Evolutionary conservation across 108 stramenopile genomes (phyloP).

Genomic region (Stephanodiscus minutulus): DNA sequence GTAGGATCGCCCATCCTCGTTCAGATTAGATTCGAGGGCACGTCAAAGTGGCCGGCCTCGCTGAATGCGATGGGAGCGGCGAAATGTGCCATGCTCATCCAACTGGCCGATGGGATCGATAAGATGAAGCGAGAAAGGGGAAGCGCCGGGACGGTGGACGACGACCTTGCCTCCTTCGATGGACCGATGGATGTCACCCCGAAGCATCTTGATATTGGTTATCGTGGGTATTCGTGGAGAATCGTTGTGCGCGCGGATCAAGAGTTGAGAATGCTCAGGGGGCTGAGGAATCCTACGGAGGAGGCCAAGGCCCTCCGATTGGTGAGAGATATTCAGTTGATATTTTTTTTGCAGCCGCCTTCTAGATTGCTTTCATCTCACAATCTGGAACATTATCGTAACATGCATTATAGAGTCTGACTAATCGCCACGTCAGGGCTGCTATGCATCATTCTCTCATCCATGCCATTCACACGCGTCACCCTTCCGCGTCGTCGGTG

Average conservation of each 20-base stretch:
- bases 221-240: conserved; percentile 77
- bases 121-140: conserved; percentile 43
- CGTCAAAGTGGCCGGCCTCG: conserved; percentile 85
- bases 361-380: conserved; percentile 3
- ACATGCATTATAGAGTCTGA: conserved; percentile 34
- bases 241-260: conserved; percentile 81
- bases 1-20: conserved; percentile 64
- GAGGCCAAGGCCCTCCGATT: conserved; percentile 53
- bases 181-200: conserved; percentile 68
- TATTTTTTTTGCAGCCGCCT: not conserved
- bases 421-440: conserved; percentile 63
- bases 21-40: conserved; percentile 76
- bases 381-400: not conserved
- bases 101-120: conserved; percentile 80
- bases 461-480: conserved; percentile 74
- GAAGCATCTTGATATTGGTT: conserved; percentile 67
- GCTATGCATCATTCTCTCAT: conserved; percentile 81
- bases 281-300: conserved; percentile 56
- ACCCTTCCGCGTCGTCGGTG: conserved; percentile 78
- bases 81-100: conserved; percentile 86
- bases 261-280: conserved; percentile 69
- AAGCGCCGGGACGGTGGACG: conserved; percentile 1
- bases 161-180: conserved; percentile 48
- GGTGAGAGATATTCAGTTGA: conserved; percentile 15
- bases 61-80: conserved; percentile 86